Evolutionary conservation across 148 eudicot species (phyloP).

Genomic region (Fallopia convolvulus): DNA sequence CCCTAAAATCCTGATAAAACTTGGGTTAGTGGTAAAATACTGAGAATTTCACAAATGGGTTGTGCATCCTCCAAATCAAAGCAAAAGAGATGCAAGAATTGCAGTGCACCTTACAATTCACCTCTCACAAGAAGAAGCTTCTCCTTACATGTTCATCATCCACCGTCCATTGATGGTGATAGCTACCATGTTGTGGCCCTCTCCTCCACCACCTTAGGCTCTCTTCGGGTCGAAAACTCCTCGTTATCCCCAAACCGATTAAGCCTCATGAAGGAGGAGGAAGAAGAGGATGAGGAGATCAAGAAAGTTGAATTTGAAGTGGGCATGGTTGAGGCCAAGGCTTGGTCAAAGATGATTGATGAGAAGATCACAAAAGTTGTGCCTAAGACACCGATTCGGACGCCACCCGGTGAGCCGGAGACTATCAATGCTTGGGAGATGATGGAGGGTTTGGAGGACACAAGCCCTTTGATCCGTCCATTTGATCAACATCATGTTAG

Average conservation of each 20-base stretch:
- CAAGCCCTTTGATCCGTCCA: slow-evolving; percentile 41
- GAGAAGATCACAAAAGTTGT: slow-evolving; percentile 43
- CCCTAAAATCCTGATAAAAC: background rate
- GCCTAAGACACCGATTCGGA: slow-evolving; percentile 53
- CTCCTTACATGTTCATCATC: slow-evolving; percentile 56
- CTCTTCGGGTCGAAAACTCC: slow-evolving; percentile 31
- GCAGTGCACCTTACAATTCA: slow-evolving; percentile 28
- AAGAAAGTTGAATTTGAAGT: slow-evolving; percentile 37
- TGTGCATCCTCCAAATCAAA: slow-evolving; percentile 56
- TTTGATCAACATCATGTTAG: slow-evolving; percentile 29
- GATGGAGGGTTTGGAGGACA: slow-evolving; percentile 88
- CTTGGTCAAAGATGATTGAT: slow-evolving; percentile 84
- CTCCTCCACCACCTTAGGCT: slow-evolving; percentile 61
- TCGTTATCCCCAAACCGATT: slow-evolving; percentile 1
- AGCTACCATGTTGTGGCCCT: slow-evolving; percentile 64
- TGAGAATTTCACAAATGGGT: slow-evolving; percentile 43
- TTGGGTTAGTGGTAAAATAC: background rate
- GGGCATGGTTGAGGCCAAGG: slow-evolving; percentile 69
- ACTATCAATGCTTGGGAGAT: slow-evolving; percentile 67
- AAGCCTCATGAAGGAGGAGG: background rate
- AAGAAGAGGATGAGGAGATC: background rate
- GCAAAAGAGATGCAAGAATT: slow-evolving; percentile 37
- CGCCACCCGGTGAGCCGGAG: slow-evolving; percentile 90
- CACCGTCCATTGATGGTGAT: slow-evolving; percentile 35
- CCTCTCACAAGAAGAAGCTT: slow-evolving; percentile 58